Evolutionary conservation across 306 rosid genomes (phyloP), one percentile per base, ranked within the genome.

Genomic region (Prinsepia uniflora): DNA sequence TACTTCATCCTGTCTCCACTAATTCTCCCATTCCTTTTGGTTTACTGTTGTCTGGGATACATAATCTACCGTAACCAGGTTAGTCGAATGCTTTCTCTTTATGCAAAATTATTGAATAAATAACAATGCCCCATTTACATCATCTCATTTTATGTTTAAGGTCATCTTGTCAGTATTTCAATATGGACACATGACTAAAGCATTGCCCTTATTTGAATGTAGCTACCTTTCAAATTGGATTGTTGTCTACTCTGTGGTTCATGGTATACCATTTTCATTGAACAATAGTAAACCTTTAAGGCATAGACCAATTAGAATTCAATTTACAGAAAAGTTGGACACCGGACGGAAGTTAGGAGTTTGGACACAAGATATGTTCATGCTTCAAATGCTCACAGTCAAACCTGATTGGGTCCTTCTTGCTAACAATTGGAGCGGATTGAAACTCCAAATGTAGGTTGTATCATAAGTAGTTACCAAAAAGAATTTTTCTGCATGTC

Each of bases 51-150:
- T 68, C 65, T 92, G 72, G 94, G 86, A 57, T 89, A 86, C 84
- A 77, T 92, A 67, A 49, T 92, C 80, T 92, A 30, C 74, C 86
- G 85, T 17, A 89, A 89, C 78, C 97, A 92, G 96, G 97, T 89
- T 30, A 53, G 88, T 52, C 18, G n/a, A 60, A 36, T 44, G 24
- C 53, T 7, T 55, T 13, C 54, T 52, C 4, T 12, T 17, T 46
- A 10, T 30, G 11, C 6, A 56, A 17, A 50, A 55, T 49, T 67
- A 67, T 36, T 49, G 5, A 52, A 19, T 39, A 65, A 12, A 19
- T 19, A 30, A 30, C 36, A 30, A 30, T 30, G 36, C 36, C 36
- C 36, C 36, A 12, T 46, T 12, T 44, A 14, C 69, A 19, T 65
- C 17, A 19, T 65, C 18, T 65, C 41, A 20, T 20, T 44, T 6